Evolutionary conservation across 495 filamentous ascomycete species (phyloP).

Genomic region (Hamigera avellanea): DNA sequence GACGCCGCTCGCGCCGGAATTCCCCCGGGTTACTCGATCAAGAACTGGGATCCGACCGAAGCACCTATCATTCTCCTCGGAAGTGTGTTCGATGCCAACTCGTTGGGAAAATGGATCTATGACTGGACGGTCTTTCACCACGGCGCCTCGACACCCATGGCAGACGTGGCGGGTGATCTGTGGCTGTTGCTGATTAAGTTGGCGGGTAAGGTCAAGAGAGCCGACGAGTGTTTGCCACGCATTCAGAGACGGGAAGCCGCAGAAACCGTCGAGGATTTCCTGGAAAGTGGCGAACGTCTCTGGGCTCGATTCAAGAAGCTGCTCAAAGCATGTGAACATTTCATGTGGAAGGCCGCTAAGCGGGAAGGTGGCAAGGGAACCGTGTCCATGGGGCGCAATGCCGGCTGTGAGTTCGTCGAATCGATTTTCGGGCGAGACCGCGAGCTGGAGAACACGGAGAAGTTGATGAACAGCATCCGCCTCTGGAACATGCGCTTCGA

Average conservation of each 20-base stretch:
- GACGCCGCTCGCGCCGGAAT: constrained; percentile 75
- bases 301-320: constrained; percentile 79
- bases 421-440: constrained; percentile 91
- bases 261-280: constrained; percentile 83
- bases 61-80: constrained; percentile 88
- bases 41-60: constrained; percentile 97
- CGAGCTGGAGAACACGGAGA: constrained; percentile 86
- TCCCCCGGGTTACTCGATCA: constrained; percentile 84
- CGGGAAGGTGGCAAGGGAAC: constrained; percentile 47
- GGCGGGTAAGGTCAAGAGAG: constrained; percentile 90
- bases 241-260: constrained; percentile 60
- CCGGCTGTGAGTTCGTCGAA: constrained; percentile 92
- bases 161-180: constrained; percentile 86
- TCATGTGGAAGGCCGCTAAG: constrained; percentile 76
- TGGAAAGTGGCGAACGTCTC: constrained; percentile 80
- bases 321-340: constrained; percentile 81
- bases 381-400: constrained; percentile 79
- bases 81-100: constrained; percentile 96
- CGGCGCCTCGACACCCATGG: constrained; percentile 73
- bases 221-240: constrained; percentile 66
- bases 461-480: constrained; percentile 84
- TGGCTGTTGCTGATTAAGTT: constrained; percentile 94
- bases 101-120: constrained; percentile 97
- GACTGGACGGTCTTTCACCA: constrained; percentile 97
- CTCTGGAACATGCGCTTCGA: constrained; percentile 94